Percentiles rank a stretch among this genome's conserved stretches.
phyloP scores from a whole-genome alignment of 306 rosid genomes.

The Prunus kanzakura region DNA sequence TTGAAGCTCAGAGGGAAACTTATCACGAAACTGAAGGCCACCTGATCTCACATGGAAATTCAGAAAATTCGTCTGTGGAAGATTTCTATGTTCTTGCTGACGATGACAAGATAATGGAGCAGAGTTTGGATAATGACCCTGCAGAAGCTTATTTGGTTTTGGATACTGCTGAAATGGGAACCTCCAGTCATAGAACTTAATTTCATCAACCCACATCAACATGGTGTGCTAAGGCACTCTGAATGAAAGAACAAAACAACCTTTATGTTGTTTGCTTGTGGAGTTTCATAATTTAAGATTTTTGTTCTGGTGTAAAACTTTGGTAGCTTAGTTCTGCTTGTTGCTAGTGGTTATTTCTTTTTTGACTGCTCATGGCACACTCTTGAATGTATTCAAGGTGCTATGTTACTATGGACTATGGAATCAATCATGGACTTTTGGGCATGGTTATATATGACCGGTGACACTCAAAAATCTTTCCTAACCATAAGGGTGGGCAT shows the following conservation, averaged over 20 bases:
- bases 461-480: too few relatives aligned
- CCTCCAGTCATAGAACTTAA: not conserved
- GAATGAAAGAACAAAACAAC: not conserved
- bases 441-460: too few relatives aligned
- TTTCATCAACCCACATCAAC: not conserved
- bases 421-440: too few relatives aligned
- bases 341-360: too few relatives aligned
- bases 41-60: slow-evolving; percentile 1
- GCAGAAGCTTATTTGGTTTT: slow-evolving; percentile 22
- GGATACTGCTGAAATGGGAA: not conserved
- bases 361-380: too few relatives aligned
- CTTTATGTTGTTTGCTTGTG: not conserved
- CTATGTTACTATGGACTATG: too few relatives aligned
- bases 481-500: too few relatives aligned
- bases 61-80: slow-evolving; percentile 2
- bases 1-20: not conserved
- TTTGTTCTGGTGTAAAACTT: not conserved
- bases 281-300: not conserved
- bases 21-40: not conserved
- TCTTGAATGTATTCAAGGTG: too few relatives aligned
- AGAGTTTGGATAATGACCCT: slow-evolving; percentile 19
- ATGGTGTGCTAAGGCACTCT: not conserved
- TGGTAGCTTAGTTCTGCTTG: not conserved
- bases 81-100: not conserved
- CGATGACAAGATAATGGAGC: not conserved